phyloP scores from a whole-genome alignment of 352 stramenopile species.

The Phytophthora pini region DNA sequence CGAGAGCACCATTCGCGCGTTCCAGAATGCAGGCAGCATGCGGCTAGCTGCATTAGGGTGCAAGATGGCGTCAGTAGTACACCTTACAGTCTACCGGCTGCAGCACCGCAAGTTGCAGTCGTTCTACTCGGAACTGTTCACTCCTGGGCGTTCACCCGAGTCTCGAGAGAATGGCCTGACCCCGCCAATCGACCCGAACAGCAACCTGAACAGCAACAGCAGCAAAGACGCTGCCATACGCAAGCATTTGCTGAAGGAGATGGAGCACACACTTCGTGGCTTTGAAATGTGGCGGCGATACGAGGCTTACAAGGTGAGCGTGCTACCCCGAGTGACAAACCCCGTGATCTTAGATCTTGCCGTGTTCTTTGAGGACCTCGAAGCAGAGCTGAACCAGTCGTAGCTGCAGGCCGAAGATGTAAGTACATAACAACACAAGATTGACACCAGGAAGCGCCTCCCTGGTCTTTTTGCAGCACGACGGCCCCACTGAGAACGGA shows the following conservation, averaged over 20 bases:
- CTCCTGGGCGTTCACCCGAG: conserved; percentile 78
- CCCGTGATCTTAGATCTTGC: conserved; percentile 69
- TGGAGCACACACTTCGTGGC: conserved; percentile 84
- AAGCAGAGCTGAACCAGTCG: conserved; percentile 55
- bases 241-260: conserved; percentile 80
- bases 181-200: conserved; percentile 62
- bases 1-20: conserved; percentile 74
- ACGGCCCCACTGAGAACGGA: conserved; percentile 27
- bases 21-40: conserved; percentile 64
- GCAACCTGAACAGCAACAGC: conserved; percentile 50
- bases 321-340: conserved; percentile 81
- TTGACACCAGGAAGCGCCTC: conserved; percentile 22
- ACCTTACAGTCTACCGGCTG: conserved; percentile 82
- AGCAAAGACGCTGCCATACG: conserved; percentile 74
- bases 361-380: conserved; percentile 79
- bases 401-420: conserved; percentile 29
- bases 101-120: conserved; percentile 83
- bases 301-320: conserved; percentile 68
- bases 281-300: conserved; percentile 91
- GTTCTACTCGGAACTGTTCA: conserved; percentile 84
- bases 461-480: conserved; percentile 31
- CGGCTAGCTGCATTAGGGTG: conserved; percentile 81
- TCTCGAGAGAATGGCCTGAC: conserved; percentile 73
- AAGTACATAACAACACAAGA: conserved; percentile 37
- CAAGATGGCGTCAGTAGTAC: conserved; percentile 82